These are phyloP conservation scores for Bipolaris sorokiniana DNA, from an alignment of 2,329 filamentous ascomycete genomes.

Conservation along the genomic window DNA sequence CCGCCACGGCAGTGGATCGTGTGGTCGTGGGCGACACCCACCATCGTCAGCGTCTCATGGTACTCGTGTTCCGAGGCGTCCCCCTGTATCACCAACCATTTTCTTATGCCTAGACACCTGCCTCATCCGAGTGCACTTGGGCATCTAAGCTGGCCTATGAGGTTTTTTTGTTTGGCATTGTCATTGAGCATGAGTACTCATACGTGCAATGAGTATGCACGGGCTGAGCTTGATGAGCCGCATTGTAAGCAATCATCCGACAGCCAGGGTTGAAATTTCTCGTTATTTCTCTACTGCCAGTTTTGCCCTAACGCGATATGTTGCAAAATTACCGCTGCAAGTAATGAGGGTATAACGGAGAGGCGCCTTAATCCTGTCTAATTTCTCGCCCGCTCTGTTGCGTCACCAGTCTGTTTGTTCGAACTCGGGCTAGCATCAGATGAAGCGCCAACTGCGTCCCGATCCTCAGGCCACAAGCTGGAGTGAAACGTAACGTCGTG, in stretches of 20 bases:
- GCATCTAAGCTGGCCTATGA: neutral
- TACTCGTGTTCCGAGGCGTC: slow-evolving; percentile 6
- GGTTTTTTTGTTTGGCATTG: slow-evolving; percentile 9
- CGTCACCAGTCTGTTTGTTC: slow-evolving; percentile 24
- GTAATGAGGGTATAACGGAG: slow-evolving; percentile 23
- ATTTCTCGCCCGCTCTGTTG: slow-evolving; percentile 27
- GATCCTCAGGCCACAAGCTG: slow-evolving; percentile 20
- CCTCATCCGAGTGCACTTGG: slow-evolving; percentile 22
- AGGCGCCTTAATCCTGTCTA: slow-evolving; percentile 18
- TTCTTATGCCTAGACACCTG: slow-evolving; percentile 11
- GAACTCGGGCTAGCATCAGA: slow-evolving; percentile 28
- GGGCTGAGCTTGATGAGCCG: slow-evolving; percentile 7
- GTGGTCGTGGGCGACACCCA: slow-evolving; percentile 8
- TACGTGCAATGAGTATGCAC: slow-evolving; percentile 2
- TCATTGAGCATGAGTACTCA: neutral
- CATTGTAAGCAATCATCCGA: slow-evolving; percentile 6
- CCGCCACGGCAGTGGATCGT: slow-evolving; percentile 14
- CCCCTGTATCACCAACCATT: slow-evolving; percentile 5
- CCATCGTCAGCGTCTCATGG: slow-evolving; percentile 23
- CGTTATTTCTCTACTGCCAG: slow-evolving; percentile 29
- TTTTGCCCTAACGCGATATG: slow-evolving; percentile 5
- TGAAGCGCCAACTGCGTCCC: slow-evolving; percentile 26
- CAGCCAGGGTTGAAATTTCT: slow-evolving; percentile 14
- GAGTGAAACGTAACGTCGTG: slow-evolving; percentile 7
- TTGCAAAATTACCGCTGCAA: slow-evolving; percentile 9